Conservation (phyloP, 2,329 filamentous ascomycete species). For the Sporothrix brunneoviolacea region DNA sequence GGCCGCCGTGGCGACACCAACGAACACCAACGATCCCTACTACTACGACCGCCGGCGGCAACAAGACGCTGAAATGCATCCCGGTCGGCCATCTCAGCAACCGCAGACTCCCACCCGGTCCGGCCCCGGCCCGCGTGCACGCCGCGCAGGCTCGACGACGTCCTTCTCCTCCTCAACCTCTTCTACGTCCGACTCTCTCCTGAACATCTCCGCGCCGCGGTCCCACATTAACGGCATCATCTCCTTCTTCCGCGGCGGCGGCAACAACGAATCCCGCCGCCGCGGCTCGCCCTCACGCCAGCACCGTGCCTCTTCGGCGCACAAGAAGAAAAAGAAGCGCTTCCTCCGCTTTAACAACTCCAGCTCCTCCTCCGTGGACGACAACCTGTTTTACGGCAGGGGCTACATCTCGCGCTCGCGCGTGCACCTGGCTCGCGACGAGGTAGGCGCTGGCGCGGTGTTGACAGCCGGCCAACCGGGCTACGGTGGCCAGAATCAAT, state of each 20-base stretch:
- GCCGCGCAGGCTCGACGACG: slow-evolving; percentile 24
- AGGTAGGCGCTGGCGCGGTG: too few relatives aligned
- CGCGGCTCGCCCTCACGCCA: slow-evolving; percentile 4
- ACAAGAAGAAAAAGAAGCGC: slow-evolving; percentile 30
- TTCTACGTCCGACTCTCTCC: slow-evolving; percentile 28
- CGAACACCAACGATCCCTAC: neutral
- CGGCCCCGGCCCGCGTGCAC: slow-evolving; percentile 1
- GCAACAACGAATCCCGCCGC: slow-evolving; percentile 4
- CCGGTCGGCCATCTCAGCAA: slow-evolving; percentile 14
- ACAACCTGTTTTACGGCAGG: slow-evolving; percentile 50
- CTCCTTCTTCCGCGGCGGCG: slow-evolving; percentile 25
- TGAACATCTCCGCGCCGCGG: slow-evolving; percentile 29
- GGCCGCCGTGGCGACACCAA: neutral
- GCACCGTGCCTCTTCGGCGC: slow-evolving; percentile 7
- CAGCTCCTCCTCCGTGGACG: slow-evolving; percentile 50
- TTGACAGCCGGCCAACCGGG: too few relatives aligned
- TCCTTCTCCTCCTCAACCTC: slow-evolving; percentile 23
- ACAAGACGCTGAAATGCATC: slow-evolving; percentile 6
- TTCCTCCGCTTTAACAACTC: slow-evolving; percentile 45
- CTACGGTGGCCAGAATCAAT: neutral
- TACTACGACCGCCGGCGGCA: slow-evolving; percentile 8
- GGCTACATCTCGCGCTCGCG: slow-evolving; percentile 32
- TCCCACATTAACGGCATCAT: slow-evolving; percentile 26
- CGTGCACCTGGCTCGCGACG: slow-evolving; percentile 8
- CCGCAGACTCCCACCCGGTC: slow-evolving; percentile 4